Percentiles rank a stretch among this genome's conserved stretches.
Evolutionary conservation across 1,284 basidiomycete species (phyloP).

Genomic region (Ustilago vetiveriae): DNA sequence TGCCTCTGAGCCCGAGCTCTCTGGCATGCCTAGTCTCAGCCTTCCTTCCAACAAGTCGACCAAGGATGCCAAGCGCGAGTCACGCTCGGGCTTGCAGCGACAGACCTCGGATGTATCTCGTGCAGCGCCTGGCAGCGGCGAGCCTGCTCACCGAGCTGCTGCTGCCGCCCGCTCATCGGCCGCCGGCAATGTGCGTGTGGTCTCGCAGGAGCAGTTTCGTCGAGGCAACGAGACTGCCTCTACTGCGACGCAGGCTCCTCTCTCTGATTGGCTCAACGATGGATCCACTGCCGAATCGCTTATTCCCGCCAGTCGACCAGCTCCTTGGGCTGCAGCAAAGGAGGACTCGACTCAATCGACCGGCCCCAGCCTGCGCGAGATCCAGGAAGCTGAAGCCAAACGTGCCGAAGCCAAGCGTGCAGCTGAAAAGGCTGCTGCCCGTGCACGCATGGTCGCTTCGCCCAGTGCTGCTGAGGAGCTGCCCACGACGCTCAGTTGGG

Average conservation of each 20-base stretch:
- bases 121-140: constrained; percentile 16
- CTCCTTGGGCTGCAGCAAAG: constrained; percentile 64
- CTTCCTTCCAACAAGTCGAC: constrained; percentile 17
- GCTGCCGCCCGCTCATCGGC: constrained; percentile 30
- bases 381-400: constrained; percentile 91
- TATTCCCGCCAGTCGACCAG: constrained; percentile 44
- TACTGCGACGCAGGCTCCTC: constrained; percentile 27
- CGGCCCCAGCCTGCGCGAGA: constrained; percentile 80
- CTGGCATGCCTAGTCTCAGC: constrained; percentile 27
- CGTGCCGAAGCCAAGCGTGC: constrained; percentile 77
- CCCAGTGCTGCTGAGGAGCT: constrained; percentile 58
- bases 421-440: constrained; percentile 54
- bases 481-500: constrained; percentile 68
- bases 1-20: constrained; percentile 52
- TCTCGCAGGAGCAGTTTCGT: constrained; percentile 53
- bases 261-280: constrained; percentile 49
- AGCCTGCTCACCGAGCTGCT: constrained; percentile 20
- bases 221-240: constrained; percentile 13
- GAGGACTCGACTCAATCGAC: constrained; percentile 31
- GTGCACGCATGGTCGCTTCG: constrained; percentile 57
- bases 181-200: constrained; percentile 53
- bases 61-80: constrained; percentile 38
- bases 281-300: constrained; percentile 14
- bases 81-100: constrained; percentile 28
- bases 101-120: constrained; percentile 15